A percentile compares a stretch with the other conserved stretches of the same genome.
Conservation (phyloP, 106 monocot species). For the Hemerocallis citrina region DNA sequence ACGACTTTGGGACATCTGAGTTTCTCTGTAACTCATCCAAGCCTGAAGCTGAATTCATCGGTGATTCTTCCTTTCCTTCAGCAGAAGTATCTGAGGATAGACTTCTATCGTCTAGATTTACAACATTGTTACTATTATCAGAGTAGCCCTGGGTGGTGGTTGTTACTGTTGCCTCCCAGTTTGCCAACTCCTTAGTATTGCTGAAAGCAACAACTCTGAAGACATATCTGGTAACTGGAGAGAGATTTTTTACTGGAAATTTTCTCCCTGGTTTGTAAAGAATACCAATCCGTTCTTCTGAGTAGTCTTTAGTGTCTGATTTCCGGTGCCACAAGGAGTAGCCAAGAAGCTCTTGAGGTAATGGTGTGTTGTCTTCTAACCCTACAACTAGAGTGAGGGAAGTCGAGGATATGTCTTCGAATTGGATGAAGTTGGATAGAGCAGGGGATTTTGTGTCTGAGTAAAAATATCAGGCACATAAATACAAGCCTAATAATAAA, state of each 20-base stretch:
- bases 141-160: constrained; percentile 8
- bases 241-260: constrained; percentile 21
- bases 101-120: constrained; percentile 45
- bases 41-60: constrained; percentile 22
- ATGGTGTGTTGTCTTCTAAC: constrained; percentile 4
- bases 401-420: constrained; percentile 37
- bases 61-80: constrained; percentile 35
- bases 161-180: constrained; percentile 31
- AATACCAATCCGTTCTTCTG: constrained; percentile 19
- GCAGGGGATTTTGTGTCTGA: constrained; percentile 13
- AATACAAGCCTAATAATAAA: no score
- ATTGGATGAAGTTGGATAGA: constrained; percentile 19
- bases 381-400: constrained; percentile 28
- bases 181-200: constrained; percentile 26
- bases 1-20: constrained; percentile 22
- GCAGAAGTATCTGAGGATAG: constrained; percentile 47
- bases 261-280: constrained; percentile 19
- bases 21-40: constrained; percentile 39
- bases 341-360: constrained; percentile 18
- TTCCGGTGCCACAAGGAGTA: constrained; percentile 40
- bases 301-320: constrained; percentile 21
- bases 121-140: neutral
- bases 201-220: constrained; percentile 31
- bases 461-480: neutral
- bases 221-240: constrained; percentile 29